A percentile compares a stretch with the other conserved stretches of the same genome.
Conservation (phyloP, 345 rosid genomes). For the Citrus unshiu region DNA sequence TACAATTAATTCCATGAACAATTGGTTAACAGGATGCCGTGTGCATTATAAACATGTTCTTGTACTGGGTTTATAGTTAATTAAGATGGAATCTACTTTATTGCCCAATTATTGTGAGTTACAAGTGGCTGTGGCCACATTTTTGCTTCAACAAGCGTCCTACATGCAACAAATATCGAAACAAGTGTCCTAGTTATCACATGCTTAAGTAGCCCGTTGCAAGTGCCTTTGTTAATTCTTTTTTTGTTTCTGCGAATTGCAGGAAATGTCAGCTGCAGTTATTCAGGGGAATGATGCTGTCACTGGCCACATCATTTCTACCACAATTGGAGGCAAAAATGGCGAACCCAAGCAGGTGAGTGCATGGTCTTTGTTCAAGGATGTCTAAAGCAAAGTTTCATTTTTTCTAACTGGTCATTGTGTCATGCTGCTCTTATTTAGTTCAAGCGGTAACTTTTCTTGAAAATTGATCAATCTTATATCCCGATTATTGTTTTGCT, state of each 20-base stretch:
- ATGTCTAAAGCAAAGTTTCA: background rate
- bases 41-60: background rate
- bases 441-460: background rate
- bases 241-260: constrained; percentile 1
- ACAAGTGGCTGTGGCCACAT: background rate
- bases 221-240: background rate
- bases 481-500: background rate
- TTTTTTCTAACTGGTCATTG: background rate
- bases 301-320: constrained; percentile 72
- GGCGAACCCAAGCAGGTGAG: constrained; percentile 79
- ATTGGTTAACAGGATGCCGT: background rate
- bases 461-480: background rate
- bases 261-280: constrained; percentile 67
- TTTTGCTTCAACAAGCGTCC: background rate
- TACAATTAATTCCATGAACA: background rate
- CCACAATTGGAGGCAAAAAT: constrained; percentile 81
- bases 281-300: constrained; percentile 56
- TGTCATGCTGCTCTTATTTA: background rate
- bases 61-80: background rate
- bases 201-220: background rate
- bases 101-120: background rate
- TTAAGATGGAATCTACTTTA: background rate
- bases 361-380: background rate
- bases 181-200: background rate
- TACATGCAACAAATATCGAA: constrained; percentile 1